Evolutionary conservation across 305 asterid species (phyloP), one percentile per base, ranked within the genome.

Genomic region (Rubia peregrina): DNA sequence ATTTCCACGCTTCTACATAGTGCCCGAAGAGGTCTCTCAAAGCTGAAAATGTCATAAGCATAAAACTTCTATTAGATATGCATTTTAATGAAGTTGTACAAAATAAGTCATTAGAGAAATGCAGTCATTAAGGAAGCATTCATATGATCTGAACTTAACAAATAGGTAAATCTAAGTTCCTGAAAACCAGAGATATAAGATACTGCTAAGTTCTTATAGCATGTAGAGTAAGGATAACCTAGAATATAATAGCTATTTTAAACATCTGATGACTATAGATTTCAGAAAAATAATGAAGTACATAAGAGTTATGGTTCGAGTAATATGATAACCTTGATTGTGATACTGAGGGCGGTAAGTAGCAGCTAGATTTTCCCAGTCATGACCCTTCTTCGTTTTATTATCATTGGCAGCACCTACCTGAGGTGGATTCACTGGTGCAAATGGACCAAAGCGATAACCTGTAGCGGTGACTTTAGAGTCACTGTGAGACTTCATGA

Each of bases 391-490:
- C 36, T 80, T 85, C 57, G 73, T 83, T 51, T 67, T 81, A 48
- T 83, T 83, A 40, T 81, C 86, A 24, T 80, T 79, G 64, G 87
- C 76, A 72, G 40, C 82, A 74, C 67, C 91, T 53, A 17, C 82
- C 64, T 83, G 78, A 44, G 90, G 79, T 59, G 78, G 79, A 74
- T 73, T 88, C 61, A 83, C 86, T 69, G 97, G 99, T 26, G 97
- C 96, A 84, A 94, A 94, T 59, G 99, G 97, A 78, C 99, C 99
- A 77, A 88, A 94, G 70, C 86, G 88, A 75, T 85, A 88, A 75
- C 86, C 82, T 72, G 77, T 86, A 42, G 49, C 74, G 61, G 77
- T 77, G 49, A 74, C 41, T 77, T 75, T 79, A 73, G 85, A 44
- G 61, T 73, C 79, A 14, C 42, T 57, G 48, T 53, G 77, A 26